These are phyloP conservation scores for Alternaria sp. DNA, from an alignment of 2,329 filamentous ascomycete species.

Conservation along the genomic window DNA sequence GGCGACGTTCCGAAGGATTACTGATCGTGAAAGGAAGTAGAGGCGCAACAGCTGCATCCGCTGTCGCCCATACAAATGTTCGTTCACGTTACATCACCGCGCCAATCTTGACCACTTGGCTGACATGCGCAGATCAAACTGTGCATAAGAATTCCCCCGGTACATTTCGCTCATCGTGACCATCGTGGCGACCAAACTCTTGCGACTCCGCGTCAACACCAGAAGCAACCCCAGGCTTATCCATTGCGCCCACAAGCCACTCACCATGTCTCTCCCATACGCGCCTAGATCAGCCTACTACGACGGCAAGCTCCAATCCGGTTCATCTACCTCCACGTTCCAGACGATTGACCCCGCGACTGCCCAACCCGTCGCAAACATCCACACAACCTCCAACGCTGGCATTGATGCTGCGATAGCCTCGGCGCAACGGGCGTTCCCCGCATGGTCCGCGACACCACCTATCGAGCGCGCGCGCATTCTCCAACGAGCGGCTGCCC, in stretches of 20 bases:
- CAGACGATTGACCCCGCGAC: conserved; percentile 77
- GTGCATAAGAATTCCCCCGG: not conserved
- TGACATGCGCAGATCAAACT: conserved; percentile 2
- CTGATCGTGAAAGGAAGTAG: conserved; percentile 1
- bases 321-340: conserved; percentile 68
- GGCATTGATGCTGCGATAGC: conserved; percentile 75
- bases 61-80: conserved; percentile 1
- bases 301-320: conserved; percentile 70
- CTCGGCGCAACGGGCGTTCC: conserved; percentile 75
- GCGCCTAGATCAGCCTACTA: conserved; percentile 73
- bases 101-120: not conserved
- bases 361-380: conserved; percentile 69
- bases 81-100: conserved; percentile 3
- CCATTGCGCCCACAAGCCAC: conserved; percentile 2
- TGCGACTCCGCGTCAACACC: not conserved
- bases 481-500: conserved; percentile 74
- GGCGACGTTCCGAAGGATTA: not conserved
- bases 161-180: conserved; percentile 1
- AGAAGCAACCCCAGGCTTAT: not conserved
- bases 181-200: not conserved
- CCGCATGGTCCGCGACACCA: conserved; percentile 76
- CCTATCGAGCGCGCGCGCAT: conserved; percentile 77
- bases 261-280: conserved; percentile 50
- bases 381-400: conserved; percentile 70
- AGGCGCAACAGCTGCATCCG: conserved; percentile 4